Conservation (phyloP, 148 eudicot species). For the Camellia sinensis region DNA sequence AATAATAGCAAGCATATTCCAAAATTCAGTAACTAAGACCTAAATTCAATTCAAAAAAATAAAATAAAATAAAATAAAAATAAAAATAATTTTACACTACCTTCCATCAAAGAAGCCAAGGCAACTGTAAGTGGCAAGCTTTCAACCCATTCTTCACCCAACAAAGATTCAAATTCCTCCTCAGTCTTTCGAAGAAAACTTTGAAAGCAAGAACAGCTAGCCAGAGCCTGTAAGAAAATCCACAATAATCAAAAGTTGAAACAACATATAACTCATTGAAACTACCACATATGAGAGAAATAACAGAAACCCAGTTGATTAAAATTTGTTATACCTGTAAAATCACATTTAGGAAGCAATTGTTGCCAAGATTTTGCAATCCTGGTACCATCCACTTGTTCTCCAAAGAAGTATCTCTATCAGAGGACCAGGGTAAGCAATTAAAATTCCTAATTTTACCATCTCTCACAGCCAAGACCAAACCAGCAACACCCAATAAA, state of each 20-base stretch:
- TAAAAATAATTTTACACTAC: constrained; percentile 24
- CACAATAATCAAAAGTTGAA: background rate
- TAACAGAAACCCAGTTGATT: background rate
- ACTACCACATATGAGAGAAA: background rate
- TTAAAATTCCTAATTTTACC: constrained; percentile 36
- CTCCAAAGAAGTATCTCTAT: constrained; percentile 19
- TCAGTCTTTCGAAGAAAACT: constrained; percentile 38
- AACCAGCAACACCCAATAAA: constrained; percentile 54
- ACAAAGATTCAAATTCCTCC: constrained; percentile 35
- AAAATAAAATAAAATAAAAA: background rate
- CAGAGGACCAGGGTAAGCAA: constrained; percentile 24
- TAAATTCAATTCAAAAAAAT: background rate
- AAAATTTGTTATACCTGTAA: constrained; percentile 61
- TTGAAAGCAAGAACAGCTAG: constrained; percentile 72
- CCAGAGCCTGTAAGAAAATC: constrained; percentile 51
- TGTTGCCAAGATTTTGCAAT: constrained; percentile 83
- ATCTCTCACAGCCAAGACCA: constrained; percentile 44
- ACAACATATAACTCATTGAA: background rate
- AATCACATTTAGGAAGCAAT: constrained; percentile 89
- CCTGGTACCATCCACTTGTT: constrained; percentile 59
- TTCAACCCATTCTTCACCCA: constrained; percentile 40
- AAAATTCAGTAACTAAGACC: background rate
- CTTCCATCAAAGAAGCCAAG: constrained; percentile 70
- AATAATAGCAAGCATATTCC: background rate
- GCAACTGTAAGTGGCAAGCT: constrained; percentile 54